Evolutionary conservation across 495 filamentous ascomycete species (phyloP).

Genomic region (Hamigera avellanea): DNA sequence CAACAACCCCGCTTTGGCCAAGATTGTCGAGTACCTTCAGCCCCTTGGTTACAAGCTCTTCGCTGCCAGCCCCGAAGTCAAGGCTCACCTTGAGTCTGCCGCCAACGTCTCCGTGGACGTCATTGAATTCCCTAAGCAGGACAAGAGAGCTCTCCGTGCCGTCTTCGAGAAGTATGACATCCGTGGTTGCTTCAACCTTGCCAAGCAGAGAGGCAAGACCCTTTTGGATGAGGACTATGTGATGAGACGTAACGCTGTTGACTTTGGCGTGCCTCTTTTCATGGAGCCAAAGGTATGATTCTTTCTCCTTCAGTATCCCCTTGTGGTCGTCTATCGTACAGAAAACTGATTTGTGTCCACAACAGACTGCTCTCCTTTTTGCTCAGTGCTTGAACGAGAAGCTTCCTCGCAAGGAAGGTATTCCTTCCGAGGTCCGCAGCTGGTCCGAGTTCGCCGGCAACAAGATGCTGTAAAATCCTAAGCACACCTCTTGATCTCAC

Average conservation of each 20-base stretch:
- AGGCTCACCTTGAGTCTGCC: slow-evolving; percentile 64
- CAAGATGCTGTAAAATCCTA: slow-evolving; percentile 61
- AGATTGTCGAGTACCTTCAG: slow-evolving; percentile 81
- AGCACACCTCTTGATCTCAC: no score
- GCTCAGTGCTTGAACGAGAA: slow-evolving; percentile 94
- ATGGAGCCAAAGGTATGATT: slow-evolving; percentile 93
- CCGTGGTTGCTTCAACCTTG: slow-evolving; percentile 90
- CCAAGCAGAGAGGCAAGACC: slow-evolving; percentile 69
- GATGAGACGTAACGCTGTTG: slow-evolving; percentile 95
- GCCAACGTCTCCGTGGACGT: slow-evolving; percentile 65
- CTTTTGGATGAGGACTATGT: slow-evolving; percentile 91
- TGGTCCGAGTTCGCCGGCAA: slow-evolving; percentile 94
- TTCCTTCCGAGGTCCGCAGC: slow-evolving; percentile 78
- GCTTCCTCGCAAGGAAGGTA: slow-evolving; percentile 67
- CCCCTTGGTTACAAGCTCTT: slow-evolving; percentile 88
- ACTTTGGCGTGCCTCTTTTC: slow-evolving; percentile 95
- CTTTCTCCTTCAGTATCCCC: not conserved
- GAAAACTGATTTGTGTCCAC: slow-evolving; percentile 9
- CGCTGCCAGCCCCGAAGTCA: slow-evolving; percentile 73
- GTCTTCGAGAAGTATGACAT: slow-evolving; percentile 98
- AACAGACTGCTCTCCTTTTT: slow-evolving; percentile 86
- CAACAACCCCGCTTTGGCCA: slow-evolving; percentile 94
- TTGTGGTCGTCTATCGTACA: no score
- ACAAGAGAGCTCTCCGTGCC: slow-evolving; percentile 88
- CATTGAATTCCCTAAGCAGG: slow-evolving; percentile 93